phyloP scores from a whole-genome alignment of 2,329 filamentous ascomycete species.

The Apiospora koreana region DNA sequence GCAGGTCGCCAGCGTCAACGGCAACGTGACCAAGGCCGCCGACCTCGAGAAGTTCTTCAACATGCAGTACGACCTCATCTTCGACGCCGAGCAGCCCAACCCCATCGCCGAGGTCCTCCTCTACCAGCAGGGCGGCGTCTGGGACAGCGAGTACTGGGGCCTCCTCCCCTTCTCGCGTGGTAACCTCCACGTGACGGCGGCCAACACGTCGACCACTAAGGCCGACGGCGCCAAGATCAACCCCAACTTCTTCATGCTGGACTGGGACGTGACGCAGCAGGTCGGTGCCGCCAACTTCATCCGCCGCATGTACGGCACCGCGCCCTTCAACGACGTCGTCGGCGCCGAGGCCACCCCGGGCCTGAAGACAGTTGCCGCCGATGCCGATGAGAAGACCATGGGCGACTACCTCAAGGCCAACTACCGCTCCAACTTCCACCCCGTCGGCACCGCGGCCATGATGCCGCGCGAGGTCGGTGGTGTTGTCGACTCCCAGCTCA shows the following conservation, averaged over 20 bases:
- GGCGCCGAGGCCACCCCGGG: constrained; percentile 20
- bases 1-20: constrained; percentile 12
- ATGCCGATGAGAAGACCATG: constrained; percentile 11
- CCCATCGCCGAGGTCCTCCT: constrained; percentile 16
- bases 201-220: constrained; percentile 3
- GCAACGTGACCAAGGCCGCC: constrained; percentile 15
- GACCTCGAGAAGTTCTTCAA: constrained; percentile 17
- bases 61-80: constrained; percentile 20
- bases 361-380: constrained; percentile 16
- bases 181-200: constrained; percentile 15
- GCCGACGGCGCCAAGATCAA: constrained; percentile 31
- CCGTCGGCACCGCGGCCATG: constrained; percentile 48
- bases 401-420: constrained; percentile 8
- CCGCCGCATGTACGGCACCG: constrained; percentile 21
- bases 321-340: constrained; percentile 15
- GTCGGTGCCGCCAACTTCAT: constrained; percentile 31
- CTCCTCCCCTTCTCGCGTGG: constrained; percentile 19
- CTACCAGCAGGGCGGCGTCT: constrained; percentile 10
- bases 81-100: constrained; percentile 2
- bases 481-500: constrained; percentile 44
- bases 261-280: constrained; percentile 37
- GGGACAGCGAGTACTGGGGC: constrained; percentile 14
- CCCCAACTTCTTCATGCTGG: constrained; percentile 42
- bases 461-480: constrained; percentile 44
- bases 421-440: constrained; percentile 35